Base-by-base conservation (phyloP, 2,329 filamentous ascomycete genomes). In the Colletotrichum liaoningense region DNA sequence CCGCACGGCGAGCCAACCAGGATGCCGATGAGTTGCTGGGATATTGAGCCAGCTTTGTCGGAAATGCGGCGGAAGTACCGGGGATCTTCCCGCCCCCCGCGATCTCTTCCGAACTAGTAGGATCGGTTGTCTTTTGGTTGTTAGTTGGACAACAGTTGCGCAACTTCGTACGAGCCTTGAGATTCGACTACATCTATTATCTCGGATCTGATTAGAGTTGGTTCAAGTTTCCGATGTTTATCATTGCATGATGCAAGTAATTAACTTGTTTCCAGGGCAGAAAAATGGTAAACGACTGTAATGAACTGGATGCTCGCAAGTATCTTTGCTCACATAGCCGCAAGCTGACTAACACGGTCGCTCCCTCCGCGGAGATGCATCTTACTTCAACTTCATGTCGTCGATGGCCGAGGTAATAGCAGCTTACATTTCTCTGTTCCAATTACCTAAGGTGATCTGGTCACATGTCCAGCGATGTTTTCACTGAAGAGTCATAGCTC, bases 1-100 rank as follows among this genome's bases (percentile, higher is more conserved):
- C 66, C 67, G 70, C 55, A 26, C 60, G 70, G 59, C 59, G 46
- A 55, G 63, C 66, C 46, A 70, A 65, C 60, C 67, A 73, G 26
- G 22, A 11, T 59, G 69, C 69, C 68, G 68, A 71, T 30, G 19
- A 14, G 33, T 28, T 56, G n/a, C 68, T 49, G 22, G 33, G 19
- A 33, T 38, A 30, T n/a, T 33, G 26, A 42, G 26, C 42, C 67
- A n/a, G 19, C 19, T 62, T 52, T 5, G 6, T 8, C 59, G 70
- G 70, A 62, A 70, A 70, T 73, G 58, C n/a, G 16, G 54, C 70
- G 67, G 67, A 14, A 24, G 26, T 60, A 63, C 24, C 58, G 59
- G 58, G 28, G 33, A 24, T 38, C 26, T 19, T 49, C 28, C 38
- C 38, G 16, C 7, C 19, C 33, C 16, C 33, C 30, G 2, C 30